Evolutionary conservation across 768 basidiomycete species (phyloP).

Genomic region (Lactarius akahatsu): DNA sequence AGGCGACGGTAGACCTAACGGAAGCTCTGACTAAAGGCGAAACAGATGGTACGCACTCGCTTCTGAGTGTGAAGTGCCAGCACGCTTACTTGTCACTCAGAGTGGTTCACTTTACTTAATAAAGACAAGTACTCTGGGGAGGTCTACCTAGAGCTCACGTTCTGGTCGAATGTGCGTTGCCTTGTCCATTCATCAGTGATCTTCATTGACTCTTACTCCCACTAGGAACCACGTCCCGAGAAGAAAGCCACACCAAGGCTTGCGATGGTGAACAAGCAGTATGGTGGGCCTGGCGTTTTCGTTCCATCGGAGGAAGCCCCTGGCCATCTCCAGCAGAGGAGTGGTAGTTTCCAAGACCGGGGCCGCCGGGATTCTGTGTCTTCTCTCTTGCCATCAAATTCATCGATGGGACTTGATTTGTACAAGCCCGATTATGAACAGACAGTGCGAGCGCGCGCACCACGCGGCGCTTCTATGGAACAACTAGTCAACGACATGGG

Average conservation of each 20-base stretch:
- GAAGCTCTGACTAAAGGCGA: slow-evolving; percentile 93
- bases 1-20: slow-evolving; percentile 81
- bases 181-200: background rate
- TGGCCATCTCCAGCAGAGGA: slow-evolving; percentile 32
- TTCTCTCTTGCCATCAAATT: slow-evolving; percentile 59
- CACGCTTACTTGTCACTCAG: slow-evolving; percentile 44
- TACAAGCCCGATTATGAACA: slow-evolving; percentile 77
- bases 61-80: slow-evolving; percentile 3
- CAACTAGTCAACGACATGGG: slow-evolving; percentile 62
- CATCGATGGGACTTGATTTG: slow-evolving; percentile 60
- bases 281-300: slow-evolving; percentile 79
- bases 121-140: slow-evolving; percentile 96
- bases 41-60: slow-evolving; percentile 75
- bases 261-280: slow-evolving; percentile 55
- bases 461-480: slow-evolving; percentile 46
- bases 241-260: slow-evolving; percentile 57
- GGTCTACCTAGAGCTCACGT: slow-evolving; percentile 94
- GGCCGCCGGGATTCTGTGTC: slow-evolving; percentile 54
- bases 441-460: slow-evolving; percentile 34
- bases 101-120: slow-evolving; percentile 89
- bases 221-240: slow-evolving; percentile 76
- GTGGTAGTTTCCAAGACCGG: slow-evolving; percentile 40
- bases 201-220: slow-evolving; percentile 12
- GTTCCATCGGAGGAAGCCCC: slow-evolving; percentile 42
- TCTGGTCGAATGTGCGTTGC: slow-evolving; percentile 84